Percentiles rank a stretch among this genome's conserved stretches.
phyloP scores from a whole-genome alignment of 257 asterid species.

The Penstemon barbatus region DNA sequence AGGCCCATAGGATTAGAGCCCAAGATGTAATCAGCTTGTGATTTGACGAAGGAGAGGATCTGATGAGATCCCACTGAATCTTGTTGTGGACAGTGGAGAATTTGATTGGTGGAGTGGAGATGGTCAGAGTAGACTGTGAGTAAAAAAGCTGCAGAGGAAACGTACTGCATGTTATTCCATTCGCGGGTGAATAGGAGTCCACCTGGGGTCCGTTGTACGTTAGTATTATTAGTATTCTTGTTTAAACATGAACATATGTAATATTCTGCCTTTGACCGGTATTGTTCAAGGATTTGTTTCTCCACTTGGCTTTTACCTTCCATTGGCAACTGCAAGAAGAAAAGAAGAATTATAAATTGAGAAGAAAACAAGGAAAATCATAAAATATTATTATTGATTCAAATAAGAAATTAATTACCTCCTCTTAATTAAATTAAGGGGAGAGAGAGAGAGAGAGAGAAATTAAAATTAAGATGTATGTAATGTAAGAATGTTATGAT shows the following conservation, averaged over 20 bases:
- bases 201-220: conserved; percentile 53
- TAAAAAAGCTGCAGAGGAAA: conserved; percentile 43
- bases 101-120: conserved; percentile 41
- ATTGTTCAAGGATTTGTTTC: conserved; percentile 37
- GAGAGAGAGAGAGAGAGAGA: no score
- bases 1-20: conserved; percentile 63
- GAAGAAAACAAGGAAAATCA: no score
- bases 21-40: conserved; percentile 64
- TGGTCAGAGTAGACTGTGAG: conserved; percentile 58
- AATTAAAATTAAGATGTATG: no score
- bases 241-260: conserved; percentile 65
- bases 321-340: conserved; percentile 39
- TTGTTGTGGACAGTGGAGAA: conserved; percentile 36
- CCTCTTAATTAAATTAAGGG: no score
- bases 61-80: conserved; percentile 31
- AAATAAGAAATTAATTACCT: no score
- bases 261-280: conserved; percentile 59
- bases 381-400: no score
- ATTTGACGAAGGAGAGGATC: conserved; percentile 42
- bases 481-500: no score
- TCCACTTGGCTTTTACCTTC: conserved; percentile 40
- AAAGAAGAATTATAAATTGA: no score
- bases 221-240: conserved; percentile 45
- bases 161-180: conserved; percentile 88
- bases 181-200: conserved; percentile 61